Conservation (phyloP, 352 stramenopile genomes). For the Pythium periplocum region DNA sequence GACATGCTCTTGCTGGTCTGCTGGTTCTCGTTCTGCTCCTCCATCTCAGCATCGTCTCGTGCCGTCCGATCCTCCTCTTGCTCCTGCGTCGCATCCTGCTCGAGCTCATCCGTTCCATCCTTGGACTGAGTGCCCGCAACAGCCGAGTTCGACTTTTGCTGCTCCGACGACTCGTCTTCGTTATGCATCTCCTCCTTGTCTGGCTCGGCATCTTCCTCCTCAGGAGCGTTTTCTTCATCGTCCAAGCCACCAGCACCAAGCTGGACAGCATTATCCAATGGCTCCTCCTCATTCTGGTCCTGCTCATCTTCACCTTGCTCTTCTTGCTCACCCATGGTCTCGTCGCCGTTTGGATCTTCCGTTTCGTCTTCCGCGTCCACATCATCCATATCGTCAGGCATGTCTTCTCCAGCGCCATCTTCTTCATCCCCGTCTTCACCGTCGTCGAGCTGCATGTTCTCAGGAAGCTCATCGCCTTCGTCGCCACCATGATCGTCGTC, state of each 20-base stretch:
- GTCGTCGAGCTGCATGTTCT: constrained; percentile 88
- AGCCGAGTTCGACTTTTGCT: constrained; percentile 41
- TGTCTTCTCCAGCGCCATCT: constrained; percentile 28
- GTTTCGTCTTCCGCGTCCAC: constrained; percentile 16
- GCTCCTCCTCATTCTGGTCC: constrained; percentile 66
- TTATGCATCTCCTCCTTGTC: constrained; percentile 63
- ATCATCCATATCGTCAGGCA: constrained; percentile 16
- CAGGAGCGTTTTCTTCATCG: constrained; percentile 42
- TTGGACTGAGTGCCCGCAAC: constrained; percentile 77
- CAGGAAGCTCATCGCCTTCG: constrained; percentile 66
- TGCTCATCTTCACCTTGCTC: constrained; percentile 54
- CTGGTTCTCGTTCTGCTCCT: constrained; percentile 60
- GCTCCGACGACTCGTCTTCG: constrained; percentile 37
- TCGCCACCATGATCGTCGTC: constrained; percentile 51
- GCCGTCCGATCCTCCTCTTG: constrained; percentile 35
- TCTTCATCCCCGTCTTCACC: constrained; percentile 44
- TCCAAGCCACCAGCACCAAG: constrained; percentile 67
- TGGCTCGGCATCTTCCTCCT: constrained; percentile 54
- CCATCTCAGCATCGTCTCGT: constrained; percentile 28
- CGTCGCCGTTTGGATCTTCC: constrained; percentile 19
- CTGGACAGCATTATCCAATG: constrained; percentile 59
- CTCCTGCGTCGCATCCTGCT: constrained; percentile 40
- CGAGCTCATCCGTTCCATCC: constrained; percentile 73
- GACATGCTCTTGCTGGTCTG: constrained; percentile 46
- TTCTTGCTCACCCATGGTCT: constrained; percentile 30